Base-by-base conservation (phyloP, 371 early-diverging fungal species). In the Syncephalastrum racemosum region DNA sequence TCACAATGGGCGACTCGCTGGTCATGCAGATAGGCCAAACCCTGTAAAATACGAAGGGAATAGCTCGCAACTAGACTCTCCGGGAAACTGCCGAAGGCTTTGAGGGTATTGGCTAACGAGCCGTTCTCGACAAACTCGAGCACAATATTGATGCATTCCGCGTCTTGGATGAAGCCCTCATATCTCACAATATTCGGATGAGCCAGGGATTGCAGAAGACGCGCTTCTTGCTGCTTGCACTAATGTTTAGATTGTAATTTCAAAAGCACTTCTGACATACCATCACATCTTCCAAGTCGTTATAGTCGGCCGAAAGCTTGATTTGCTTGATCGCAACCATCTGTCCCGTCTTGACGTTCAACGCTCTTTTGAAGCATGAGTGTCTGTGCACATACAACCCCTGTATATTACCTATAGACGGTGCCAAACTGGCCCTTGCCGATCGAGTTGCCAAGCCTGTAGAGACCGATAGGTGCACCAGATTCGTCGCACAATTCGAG, bases 121-220 rank as follows among this genome's bases (percentile, higher is more conserved):
- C 98, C 98, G 61, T 93, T 91, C 66, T 97, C 97, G 24, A 95
- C 96, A 68, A 81, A 81, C 86, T 96, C 96, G 71, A 96, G 79
- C 12, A 94, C 82, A 56, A 96, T 89, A 65, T 90, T 87, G 23
- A 95, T 69, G 56, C 80, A 79, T 12, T 75, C 79, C 10, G 76
- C 64, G 1, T 88, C 85, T 65, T 84, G 85, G 20, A 89, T 80
- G 61, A 88, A 93, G 0, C 93, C 94, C 50, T 82, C 71, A 62
- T 94, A 95, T 48, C 85, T 83, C 40, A 96, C 96, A 56, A 96
- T 89, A 16, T 93, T 90, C 1, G 89, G 85, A 63, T 93, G 94
- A 43, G 87, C 58, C 14, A 89, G 65, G 7, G 81, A 75, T 56
- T 85, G 86, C 4, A 90, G 71, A 18, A 89, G 63, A 31, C 83